Evolutionary conservation across 768 basidiomycete species (phyloP).

Genomic region (Phaeolepiota aurea): DNA sequence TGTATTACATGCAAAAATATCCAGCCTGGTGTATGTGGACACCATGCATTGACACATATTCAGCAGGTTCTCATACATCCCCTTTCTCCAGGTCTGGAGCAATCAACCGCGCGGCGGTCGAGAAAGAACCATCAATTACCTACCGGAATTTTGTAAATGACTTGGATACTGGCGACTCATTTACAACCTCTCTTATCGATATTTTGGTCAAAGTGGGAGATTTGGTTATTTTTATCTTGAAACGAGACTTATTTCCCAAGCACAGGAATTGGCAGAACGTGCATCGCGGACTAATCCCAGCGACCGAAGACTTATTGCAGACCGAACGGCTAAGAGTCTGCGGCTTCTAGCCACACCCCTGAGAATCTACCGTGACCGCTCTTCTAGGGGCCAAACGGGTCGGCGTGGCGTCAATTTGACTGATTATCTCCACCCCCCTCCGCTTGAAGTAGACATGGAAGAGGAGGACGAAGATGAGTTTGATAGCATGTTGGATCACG

Average conservation of each 20-base stretch:
- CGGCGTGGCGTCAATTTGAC: constrained; percentile 34
- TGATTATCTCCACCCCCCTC: constrained; percentile 44
- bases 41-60: neutral
- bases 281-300: constrained; percentile 39
- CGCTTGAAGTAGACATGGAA: constrained; percentile 50
- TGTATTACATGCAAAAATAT: constrained; percentile 67
- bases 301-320: constrained; percentile 59
- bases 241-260: constrained; percentile 1
- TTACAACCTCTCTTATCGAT: constrained; percentile 69
- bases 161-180: constrained; percentile 71
- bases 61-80: neutral
- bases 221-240: neutral
- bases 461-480: constrained; percentile 68
- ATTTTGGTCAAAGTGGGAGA: constrained; percentile 66
- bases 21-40: constrained; percentile 60
- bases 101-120: constrained; percentile 59
- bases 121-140: constrained; percentile 60
- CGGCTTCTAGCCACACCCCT: constrained; percentile 45
- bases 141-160: constrained; percentile 74
- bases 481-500: constrained; percentile 32
- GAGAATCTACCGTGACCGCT: constrained; percentile 42
- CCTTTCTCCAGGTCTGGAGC: constrained; percentile 50
- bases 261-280: constrained; percentile 72
- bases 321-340: constrained; percentile 57
- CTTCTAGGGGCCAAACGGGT: constrained; percentile 22